Evolutionary conservation across 176 grass and related monocot species (phyloP), one percentile per base, ranked within the genome.

Genomic region (Hyparrhenia diplandra): DNA sequence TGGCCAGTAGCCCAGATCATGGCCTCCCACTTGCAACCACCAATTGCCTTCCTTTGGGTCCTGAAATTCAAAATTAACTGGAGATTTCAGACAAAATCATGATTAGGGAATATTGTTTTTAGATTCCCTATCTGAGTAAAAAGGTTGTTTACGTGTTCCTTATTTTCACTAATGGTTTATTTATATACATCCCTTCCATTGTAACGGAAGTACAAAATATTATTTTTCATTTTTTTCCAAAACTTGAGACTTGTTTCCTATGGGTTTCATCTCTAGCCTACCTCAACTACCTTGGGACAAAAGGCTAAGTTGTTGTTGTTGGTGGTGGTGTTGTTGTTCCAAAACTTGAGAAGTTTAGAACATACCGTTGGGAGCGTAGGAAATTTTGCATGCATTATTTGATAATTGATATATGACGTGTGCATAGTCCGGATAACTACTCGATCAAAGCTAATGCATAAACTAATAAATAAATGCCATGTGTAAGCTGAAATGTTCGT

Each of bases 1-100:
- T 60, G 90, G 90, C 93, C 93, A 96, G 76, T 96, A 96, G 21
- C 85, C 93, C 55, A 96, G 23, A 13, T 88, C 85, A 18, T 92
- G 83, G 76, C 79, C 76, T 30, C 88, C 88, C 12, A 92, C 88
- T 23, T 95, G 89, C 72, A 90, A 74, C 88, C 93, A 96, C 88
- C 90, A 92, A 34, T 92, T 86, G 39, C 88, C 93, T 67, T 92
- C 62, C 80, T 96, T 90, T 28, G 76, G 85, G 81, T 96, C 93
- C 93, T 95, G 73, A 57, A 82, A 74, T 57, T 10, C 20, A 23
- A 47, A 65, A 29, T 12, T 27, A 10, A 10, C 4, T 57, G 20
- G 8, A 57, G 52, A n/a, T 23, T 57, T 57, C 21, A 10, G 21
- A 57, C 18, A 10, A 57, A 10, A 57, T 23, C 8, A 57, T 23